Percentiles rank a stretch among this genome's conserved stretches.
Evolutionary conservation across 192 early-diverging fungal genomes (phyloP).

Genomic region (Physocladia obscura): DNA sequence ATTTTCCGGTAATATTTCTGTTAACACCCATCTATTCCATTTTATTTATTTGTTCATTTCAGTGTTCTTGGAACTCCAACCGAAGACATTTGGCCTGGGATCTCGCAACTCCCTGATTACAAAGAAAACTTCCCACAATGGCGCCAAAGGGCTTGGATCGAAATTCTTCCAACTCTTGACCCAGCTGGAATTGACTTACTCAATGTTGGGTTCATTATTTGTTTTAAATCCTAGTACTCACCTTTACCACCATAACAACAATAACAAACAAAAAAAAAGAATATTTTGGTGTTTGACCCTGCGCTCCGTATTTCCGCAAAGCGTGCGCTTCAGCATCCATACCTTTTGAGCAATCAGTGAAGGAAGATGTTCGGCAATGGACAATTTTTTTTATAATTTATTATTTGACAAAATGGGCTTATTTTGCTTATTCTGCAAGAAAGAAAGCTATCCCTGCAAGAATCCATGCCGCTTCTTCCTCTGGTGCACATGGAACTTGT

Average conservation of each 20-base stretch:
- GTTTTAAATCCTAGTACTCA: too few species aligned
- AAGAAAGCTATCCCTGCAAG: constrained; percentile 53
- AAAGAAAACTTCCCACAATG: constrained; percentile 78
- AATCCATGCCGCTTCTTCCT: constrained; percentile 41
- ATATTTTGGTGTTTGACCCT: constrained; percentile 76
- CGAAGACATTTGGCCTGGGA: constrained; percentile 74
- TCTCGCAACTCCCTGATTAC: constrained; percentile 76
- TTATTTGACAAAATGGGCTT: neutral
- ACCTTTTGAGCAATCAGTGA: too few species aligned
- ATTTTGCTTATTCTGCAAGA: constrained; percentile 17
- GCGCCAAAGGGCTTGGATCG: constrained; percentile 50
- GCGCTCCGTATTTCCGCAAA: constrained; percentile 81
- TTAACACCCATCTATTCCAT: neutral
- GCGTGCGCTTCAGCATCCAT: constrained; percentile 75
- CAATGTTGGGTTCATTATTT: constrained; percentile 29
- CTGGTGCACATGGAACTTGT: constrained; percentile 34
- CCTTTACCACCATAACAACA: neutral
- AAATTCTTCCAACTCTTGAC: constrained; percentile 54
- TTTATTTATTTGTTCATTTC: neutral
- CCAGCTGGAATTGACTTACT: constrained; percentile 72
- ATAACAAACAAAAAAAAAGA: constrained; percentile 31
- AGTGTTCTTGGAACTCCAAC: constrained; percentile 79
- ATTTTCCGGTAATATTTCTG: constrained; percentile 69
- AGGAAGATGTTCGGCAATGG: too few species aligned
- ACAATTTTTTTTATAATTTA: too few species aligned